phyloP scores from a whole-genome alignment of 768 basidiomycete genomes.

The Tephrocybe sp. region DNA sequence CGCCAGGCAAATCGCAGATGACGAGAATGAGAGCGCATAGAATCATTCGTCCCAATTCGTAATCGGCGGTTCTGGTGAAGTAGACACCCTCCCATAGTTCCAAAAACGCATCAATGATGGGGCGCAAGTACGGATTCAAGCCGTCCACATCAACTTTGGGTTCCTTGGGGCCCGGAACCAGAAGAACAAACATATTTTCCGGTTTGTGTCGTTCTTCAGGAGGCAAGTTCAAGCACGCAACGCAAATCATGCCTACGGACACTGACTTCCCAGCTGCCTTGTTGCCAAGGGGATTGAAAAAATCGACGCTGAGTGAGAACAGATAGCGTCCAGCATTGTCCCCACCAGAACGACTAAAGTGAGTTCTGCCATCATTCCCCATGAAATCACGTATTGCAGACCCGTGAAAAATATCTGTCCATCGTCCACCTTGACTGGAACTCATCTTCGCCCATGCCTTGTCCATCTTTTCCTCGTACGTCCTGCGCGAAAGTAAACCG shows the following conservation, averaged over 20 bases:
- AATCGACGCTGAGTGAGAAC: slow-evolving; percentile 32
- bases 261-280: slow-evolving; percentile 21
- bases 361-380: slow-evolving; percentile 22
- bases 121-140: slow-evolving; percentile 23
- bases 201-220: slow-evolving; percentile 22
- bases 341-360: slow-evolving; percentile 16
- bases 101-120: slow-evolving; percentile 26
- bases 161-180: slow-evolving; percentile 32
- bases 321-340: slow-evolving; percentile 19
- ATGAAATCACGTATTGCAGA: slow-evolving; percentile 21
- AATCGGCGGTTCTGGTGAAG: slow-evolving; percentile 6
- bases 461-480: slow-evolving; percentile 23
- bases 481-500: slow-evolving; percentile 19
- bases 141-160: slow-evolving; percentile 20
- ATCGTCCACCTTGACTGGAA: neutral
- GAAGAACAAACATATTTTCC: slow-evolving; percentile 32
- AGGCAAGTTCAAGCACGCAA: slow-evolving; percentile 37
- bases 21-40: slow-evolving; percentile 16
- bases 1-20: slow-evolving; percentile 28
- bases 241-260: slow-evolving; percentile 29
- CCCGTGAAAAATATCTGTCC: slow-evolving; percentile 26
- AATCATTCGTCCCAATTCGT: slow-evolving; percentile 6
- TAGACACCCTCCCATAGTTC: slow-evolving; percentile 13
- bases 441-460: slow-evolving; percentile 5
- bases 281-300: slow-evolving; percentile 19